phyloP scores from a whole-genome alignment of 2,329 filamentous ascomycete genomes.

The Pestalotiopsis sp. region DNA sequence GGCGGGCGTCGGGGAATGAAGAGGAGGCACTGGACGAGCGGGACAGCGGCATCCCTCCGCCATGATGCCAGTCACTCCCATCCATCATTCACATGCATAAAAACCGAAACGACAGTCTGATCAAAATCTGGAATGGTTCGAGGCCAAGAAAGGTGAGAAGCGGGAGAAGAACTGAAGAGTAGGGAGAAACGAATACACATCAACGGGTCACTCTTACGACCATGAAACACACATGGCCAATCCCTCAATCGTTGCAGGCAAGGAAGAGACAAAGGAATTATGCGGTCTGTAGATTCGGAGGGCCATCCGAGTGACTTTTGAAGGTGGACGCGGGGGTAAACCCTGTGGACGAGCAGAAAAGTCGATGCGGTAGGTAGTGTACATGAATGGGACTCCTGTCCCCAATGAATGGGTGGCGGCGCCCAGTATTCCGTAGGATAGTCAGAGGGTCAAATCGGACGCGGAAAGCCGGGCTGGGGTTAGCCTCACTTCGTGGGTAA shows the following conservation, averaged over 20 bases:
- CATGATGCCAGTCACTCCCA: constrained; percentile 34
- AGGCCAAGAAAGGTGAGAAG: background rate
- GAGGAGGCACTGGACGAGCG: constrained; percentile 36
- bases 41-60: constrained; percentile 34
- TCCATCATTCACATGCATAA: constrained; percentile 32
- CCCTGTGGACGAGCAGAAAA: background rate
- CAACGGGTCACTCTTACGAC: background rate
- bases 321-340: background rate
- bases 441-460: constrained; percentile 10
- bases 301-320: constrained; percentile 1
- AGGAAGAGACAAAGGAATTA: background rate
- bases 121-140: background rate
- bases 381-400: background rate
- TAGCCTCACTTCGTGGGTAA: constrained; percentile 11
- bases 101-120: constrained; percentile 8
- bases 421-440: background rate
- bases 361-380: background rate
- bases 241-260: background rate
- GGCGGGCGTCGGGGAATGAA: constrained; percentile 25
- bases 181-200: background rate
- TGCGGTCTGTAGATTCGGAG: constrained; percentile 3
- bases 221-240: background rate
- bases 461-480: constrained; percentile 6
- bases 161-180: background rate
- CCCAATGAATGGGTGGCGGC: background rate